Evolutionary conservation across 768 basidiomycete species (phyloP), one percentile per base, ranked within the genome.

Genomic region (Kwoniella mangroviensis): DNA sequence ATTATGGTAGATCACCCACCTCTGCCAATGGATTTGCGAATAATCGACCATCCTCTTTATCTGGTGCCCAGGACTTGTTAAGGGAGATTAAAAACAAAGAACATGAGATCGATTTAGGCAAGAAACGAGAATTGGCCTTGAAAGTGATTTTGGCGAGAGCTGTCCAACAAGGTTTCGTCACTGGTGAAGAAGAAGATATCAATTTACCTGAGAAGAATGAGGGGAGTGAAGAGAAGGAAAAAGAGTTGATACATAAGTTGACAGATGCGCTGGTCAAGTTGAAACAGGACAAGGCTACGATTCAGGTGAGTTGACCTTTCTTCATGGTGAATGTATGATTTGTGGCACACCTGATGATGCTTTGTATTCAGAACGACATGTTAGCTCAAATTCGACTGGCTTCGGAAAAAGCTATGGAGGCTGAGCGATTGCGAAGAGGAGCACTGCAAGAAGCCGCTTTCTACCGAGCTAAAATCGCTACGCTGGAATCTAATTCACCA

Each of bases 371-470:
- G 78, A 80, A 68, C 73, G 84, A 79, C 65, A 71, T 73, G 21
- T 86, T 87, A 15, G 89, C 89, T 63, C 93, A 96, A 82, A 91
- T 92, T 1, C 89, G 87, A 55, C 86, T 87, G 62, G 88, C 90
- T 2, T 93, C 94, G 2, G 90, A 92, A 53, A 90, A 89, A 51
- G 82, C 97, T 11, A 86, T 88, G 3, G 91, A 93, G 63, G 91
- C 92, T 0, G 93, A 95, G 72, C 88, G 91, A 61, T 84, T 89
- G 72, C 90, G 91, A 71, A 82, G 86, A 7, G 90, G 88, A 53
- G 97, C 97, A 1, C 84, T 92, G 9, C 93, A 98, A 83, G 97
- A 99, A 83, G 92, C 95, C 2, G 93, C 94, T 0, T 98, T 91
- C 84, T 97, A 94, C 81, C 92, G 95, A 60, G 92, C 95, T 57